Conservation (phyloP, 108 stramenopile genomes). For the Aureococcus anophagefferens region DNA sequence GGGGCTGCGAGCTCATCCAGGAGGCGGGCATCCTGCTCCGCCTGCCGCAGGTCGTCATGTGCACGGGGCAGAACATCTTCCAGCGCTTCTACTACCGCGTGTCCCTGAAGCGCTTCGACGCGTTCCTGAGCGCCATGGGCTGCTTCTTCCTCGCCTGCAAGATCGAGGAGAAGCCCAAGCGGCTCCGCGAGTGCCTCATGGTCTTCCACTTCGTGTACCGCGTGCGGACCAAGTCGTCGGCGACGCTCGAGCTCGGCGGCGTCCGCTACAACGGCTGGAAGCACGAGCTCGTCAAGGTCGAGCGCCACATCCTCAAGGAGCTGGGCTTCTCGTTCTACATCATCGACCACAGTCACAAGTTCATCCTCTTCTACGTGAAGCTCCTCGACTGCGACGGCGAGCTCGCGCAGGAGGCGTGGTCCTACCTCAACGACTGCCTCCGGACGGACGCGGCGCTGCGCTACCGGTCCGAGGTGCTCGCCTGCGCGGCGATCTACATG, state of each 20-base stretch:
- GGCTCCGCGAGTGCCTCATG: constrained; percentile 24
- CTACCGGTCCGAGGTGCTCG: constrained; percentile 25
- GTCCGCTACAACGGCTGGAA: constrained; percentile 1
- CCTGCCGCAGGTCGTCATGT: constrained; percentile 38
- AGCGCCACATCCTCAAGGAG: constrained; percentile 36
- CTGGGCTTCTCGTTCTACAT: constrained; percentile 38
- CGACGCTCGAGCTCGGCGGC: constrained; percentile 6
- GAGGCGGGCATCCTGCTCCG: constrained; percentile 30
- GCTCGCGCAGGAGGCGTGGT: constrained; percentile 33
- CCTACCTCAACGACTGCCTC: constrained; percentile 29
- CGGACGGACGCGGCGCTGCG: constrained; percentile 28
- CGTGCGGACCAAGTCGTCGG: neutral
- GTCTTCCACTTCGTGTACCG: constrained; percentile 21
- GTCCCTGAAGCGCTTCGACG: constrained; percentile 21
- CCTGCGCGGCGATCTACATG: constrained; percentile 35
- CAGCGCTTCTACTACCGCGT: constrained; percentile 23
- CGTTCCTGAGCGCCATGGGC: constrained; percentile 37
- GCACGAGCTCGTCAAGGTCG: constrained; percentile 21
- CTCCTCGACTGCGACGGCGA: constrained; percentile 7
- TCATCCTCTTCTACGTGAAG: constrained; percentile 18
- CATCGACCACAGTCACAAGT: constrained; percentile 38
- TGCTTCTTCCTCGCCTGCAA: constrained; percentile 33
- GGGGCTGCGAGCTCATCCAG: constrained; percentile 35
- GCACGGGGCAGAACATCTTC: constrained; percentile 33
- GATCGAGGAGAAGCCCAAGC: constrained; percentile 32